These are phyloP conservation scores for Tolypocladium guangdongense DNA, from an alignment of 2,329 filamentous ascomycete genomes.

Conservation along the genomic window DNA sequence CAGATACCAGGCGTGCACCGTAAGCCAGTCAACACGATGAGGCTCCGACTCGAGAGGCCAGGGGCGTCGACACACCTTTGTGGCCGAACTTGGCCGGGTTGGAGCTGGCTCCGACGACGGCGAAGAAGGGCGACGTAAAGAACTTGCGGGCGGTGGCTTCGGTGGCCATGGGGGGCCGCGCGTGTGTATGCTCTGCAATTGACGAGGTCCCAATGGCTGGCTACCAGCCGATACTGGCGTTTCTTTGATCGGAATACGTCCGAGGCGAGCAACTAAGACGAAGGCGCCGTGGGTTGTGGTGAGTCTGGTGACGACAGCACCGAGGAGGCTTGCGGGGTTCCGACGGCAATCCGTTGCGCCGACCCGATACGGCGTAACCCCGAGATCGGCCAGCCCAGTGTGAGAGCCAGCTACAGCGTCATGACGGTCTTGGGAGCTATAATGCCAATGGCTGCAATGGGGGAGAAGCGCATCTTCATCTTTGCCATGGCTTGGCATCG, in stretches of 20 bases:
- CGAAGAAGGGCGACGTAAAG: slow-evolving; percentile 70
- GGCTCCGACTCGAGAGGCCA: background rate
- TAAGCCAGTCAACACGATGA: background rate
- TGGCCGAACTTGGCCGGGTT: slow-evolving; percentile 81
- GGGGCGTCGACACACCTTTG: slow-evolving; percentile 52
- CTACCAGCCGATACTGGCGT: background rate
- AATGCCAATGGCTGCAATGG: background rate
- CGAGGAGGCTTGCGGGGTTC: background rate
- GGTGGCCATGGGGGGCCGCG: slow-evolving; percentile 39
- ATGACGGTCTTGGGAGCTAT: background rate
- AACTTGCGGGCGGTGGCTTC: slow-evolving; percentile 65
- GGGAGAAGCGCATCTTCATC: background rate
- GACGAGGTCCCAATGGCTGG: background rate
- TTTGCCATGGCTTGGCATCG: background rate
- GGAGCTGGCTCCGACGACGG: slow-evolving; percentile 81
- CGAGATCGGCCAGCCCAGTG: slow-evolving; percentile 3
- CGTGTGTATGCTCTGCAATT: background rate
- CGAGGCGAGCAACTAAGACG: background rate
- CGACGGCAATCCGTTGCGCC: background rate
- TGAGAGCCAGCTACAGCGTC: background rate
- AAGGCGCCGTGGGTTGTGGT: too few relatives aligned
- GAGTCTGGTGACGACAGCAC: too few relatives aligned
- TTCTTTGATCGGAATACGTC: background rate
- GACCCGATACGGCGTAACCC: background rate
- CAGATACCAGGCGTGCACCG: slow-evolving; percentile 88